Evolutionary conservation across 2,329 filamentous ascomycete genomes (phyloP).

Genomic region (Zymoseptoria passerinii): DNA sequence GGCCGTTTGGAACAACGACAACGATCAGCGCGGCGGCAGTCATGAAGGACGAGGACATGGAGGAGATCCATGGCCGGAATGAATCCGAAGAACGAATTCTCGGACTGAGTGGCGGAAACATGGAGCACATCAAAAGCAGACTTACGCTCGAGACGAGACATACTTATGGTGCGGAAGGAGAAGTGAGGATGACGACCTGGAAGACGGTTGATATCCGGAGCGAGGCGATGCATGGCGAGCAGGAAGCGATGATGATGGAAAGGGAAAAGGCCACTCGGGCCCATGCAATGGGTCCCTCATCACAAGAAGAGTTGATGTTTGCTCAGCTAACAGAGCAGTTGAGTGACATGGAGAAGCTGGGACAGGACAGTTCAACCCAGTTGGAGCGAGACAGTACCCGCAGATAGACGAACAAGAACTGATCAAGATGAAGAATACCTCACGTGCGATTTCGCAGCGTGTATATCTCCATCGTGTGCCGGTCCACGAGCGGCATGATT

Average conservation of each 20-base stretch:
- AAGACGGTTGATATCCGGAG: background rate
- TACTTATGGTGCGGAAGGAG: background rate
- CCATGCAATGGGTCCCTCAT: background rate
- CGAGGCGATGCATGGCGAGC: background rate
- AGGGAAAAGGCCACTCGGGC: background rate
- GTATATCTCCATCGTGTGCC: too few species aligned
- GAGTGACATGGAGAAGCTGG: background rate
- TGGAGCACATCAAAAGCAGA: background rate
- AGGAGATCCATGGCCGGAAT: background rate
- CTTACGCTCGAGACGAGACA: background rate
- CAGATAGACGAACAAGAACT: too few species aligned
- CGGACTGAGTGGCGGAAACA: background rate
- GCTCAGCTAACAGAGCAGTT: background rate
- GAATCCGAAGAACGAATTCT: background rate
- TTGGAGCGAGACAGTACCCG: background rate
- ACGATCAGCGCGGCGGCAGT: slow-evolving; percentile 9
- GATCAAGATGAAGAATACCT: too few species aligned
- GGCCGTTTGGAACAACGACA: slow-evolving; percentile 20
- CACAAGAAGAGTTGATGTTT: background rate
- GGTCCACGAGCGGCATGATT: too few species aligned
- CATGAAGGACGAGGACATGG: background rate
- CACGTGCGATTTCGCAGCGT: too few species aligned
- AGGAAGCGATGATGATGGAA: background rate
- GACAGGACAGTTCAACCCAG: background rate
- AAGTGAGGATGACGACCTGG: background rate